phyloP scores from a whole-genome alignment of 768 basidiomycete genomes.

The Hysterangium stoloniferum region DNA sequence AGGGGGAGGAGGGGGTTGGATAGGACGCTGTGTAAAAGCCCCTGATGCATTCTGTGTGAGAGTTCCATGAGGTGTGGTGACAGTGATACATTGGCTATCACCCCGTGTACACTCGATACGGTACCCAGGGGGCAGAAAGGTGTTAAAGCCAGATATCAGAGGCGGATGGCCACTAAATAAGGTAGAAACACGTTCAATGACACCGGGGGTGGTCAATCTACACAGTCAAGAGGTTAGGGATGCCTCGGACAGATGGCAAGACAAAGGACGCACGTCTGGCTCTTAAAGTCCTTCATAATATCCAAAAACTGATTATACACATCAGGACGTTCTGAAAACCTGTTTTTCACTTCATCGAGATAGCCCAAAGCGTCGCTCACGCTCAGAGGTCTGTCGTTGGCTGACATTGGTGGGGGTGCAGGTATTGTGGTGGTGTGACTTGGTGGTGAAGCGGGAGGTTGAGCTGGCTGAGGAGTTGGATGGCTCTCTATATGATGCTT shows the following conservation, averaged over 20 bases:
- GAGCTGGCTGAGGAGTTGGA: neutral
- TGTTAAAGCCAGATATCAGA: conserved; percentile 44
- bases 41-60: conserved; percentile 42
- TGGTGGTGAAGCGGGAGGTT: neutral
- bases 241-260: conserved; percentile 16
- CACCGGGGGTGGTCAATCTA: conserved; percentile 41
- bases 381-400: conserved; percentile 59
- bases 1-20: conserved; percentile 8
- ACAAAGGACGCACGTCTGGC: conserved; percentile 61
- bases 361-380: conserved; percentile 92
- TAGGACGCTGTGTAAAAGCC: conserved; percentile 4
- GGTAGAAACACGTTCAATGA: conserved; percentile 40
- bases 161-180: conserved; percentile 38
- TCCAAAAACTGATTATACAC: conserved; percentile 93
- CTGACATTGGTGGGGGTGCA: neutral
- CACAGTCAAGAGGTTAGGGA: conserved; percentile 23
- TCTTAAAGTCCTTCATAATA: conserved; percentile 99
- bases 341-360: conserved; percentile 88
- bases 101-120: conserved; percentile 29
- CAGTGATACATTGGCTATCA: conserved; percentile 62
- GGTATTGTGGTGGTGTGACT: neutral
- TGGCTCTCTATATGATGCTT: too few species aligned
- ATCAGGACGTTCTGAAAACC: conserved; percentile 84
- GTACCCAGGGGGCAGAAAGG: conserved; percentile 42
- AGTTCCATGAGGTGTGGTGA: conserved; percentile 67